Evolutionary conservation across 768 basidiomycete genomes (phyloP), one percentile per base, ranked within the genome.

Genomic region (Phylloporus sp.): DNA sequence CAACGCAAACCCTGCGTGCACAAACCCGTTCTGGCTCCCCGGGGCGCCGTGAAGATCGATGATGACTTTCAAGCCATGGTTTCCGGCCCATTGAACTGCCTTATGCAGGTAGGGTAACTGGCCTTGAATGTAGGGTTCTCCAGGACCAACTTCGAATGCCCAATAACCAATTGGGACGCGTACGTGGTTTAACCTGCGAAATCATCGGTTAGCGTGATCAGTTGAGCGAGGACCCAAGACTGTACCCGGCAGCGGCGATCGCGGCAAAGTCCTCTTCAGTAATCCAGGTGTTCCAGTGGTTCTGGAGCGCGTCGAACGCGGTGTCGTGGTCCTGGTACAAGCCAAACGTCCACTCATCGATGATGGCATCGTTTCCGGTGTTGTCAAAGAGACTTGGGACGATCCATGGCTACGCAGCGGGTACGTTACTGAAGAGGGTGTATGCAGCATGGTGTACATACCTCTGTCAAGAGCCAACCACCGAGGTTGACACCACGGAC

Each of bases 151-250:
- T 52, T 94, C 90, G 60, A 85, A 91, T 2, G 88, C 91, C 90
- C 90, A 95, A 67, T 89, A 95, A 12, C 91, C 93, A 39, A 95
- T 88, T 13, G 91, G 90, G 32, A 92, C 62, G 41, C 90, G 82
- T 50, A 92, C 85, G 66, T 91, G 88, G 62, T 91, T 92, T 47
- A 91, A 72, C 15, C 88, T 88, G 61, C n/a, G 39, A 41, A 22
- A 20, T 41, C 45, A 48, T 46, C 23, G 54, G 41, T 35, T 34
- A 52, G 55, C 48, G 49, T 48, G 24, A 49, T 36, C 26, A 47
- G n/a, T 28, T 27, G 41, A 6, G 23, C 2, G 3, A 6, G 6
- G 28, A 47, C 12, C 24, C 16, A 29, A 41, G 40, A 26, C 69
- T 18, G 22, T 65, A 87, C 88, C 88, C 87, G 6, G 89, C 88